These are phyloP conservation scores for Mycena kentingensis DNA, from an alignment of 768 basidiomycete genomes.

Conservation along the genomic window DNA sequence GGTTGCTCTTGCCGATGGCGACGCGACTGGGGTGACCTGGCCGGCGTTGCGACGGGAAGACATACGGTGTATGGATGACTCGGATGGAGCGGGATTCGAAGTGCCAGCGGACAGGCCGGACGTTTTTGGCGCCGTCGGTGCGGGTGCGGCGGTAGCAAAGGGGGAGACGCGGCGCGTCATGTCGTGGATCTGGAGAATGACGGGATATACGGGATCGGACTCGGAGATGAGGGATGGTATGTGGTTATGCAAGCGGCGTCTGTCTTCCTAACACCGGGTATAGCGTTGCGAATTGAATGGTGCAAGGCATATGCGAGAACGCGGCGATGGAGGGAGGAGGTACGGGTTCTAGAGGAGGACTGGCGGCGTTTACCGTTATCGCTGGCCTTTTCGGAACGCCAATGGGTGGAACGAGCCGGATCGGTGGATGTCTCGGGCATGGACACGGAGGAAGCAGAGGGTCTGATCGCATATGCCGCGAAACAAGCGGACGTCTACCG, in stretches of 20 bases:
- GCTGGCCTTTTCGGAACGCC: background rate
- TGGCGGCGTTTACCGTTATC: background rate
- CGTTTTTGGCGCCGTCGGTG: background rate
- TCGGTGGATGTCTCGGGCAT: background rate
- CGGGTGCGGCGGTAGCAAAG: background rate
- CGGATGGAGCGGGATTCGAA: background rate
- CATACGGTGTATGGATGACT: slow-evolving; percentile 9
- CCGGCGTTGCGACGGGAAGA: background rate
- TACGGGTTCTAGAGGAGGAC: slow-evolving; percentile 6
- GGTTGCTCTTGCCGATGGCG: background rate
- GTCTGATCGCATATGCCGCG: background rate
- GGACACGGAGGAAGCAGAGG: background rate
- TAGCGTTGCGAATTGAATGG: slow-evolving; percentile 17
- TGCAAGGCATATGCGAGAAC: slow-evolving; percentile 6
- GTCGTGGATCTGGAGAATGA: slow-evolving; percentile 2
- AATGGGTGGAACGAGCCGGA: slow-evolving; percentile 1
- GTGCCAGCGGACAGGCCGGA: background rate
- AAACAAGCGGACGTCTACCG: background rate
- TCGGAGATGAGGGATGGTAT: background rate
- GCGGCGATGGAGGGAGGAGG: slow-evolving; percentile 13
- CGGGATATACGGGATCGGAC: background rate
- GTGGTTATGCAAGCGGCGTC: background rate
- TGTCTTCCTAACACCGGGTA: too few relatives aligned
- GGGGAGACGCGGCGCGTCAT: background rate
- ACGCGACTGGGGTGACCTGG: background rate